A percentile compares a stretch with the other conserved stretches of the same genome.
Evolutionary conservation across 2,329 filamentous ascomycete genomes (phyloP).

Genomic region (Pseudogymnoascus sp.): DNA sequence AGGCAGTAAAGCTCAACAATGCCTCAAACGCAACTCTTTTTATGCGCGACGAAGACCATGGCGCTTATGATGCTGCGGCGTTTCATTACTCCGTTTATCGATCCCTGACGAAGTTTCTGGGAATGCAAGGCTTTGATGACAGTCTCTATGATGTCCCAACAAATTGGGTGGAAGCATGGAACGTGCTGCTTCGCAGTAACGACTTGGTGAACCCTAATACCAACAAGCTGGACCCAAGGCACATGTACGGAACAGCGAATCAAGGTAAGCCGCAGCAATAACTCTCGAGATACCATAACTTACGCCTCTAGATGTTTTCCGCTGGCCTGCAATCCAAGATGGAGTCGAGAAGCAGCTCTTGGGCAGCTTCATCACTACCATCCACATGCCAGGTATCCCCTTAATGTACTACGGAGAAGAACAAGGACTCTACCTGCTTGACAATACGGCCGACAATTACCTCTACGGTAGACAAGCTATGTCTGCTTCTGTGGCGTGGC

Average conservation of each 20-base stretch:
- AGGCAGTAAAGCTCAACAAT: constrained; percentile 11
- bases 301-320: constrained; percentile 49
- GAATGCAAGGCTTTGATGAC: constrained; percentile 39
- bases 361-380: constrained; percentile 51
- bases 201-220: constrained; percentile 55
- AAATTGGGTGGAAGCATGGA: constrained; percentile 47
- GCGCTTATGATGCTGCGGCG: constrained; percentile 51
- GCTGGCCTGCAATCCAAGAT: constrained; percentile 52
- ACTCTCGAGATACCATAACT: constrained; percentile 49
- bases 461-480: constrained; percentile 58
- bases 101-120: constrained; percentile 55
- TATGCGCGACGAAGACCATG: constrained; percentile 43
- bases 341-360: constrained; percentile 51
- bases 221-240: constrained; percentile 54
- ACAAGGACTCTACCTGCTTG: constrained; percentile 56
- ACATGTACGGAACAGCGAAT: constrained; percentile 58
- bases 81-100: constrained; percentile 59
- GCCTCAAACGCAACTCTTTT: constrained; percentile 11
- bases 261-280: constrained; percentile 23
- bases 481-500: constrained; percentile 54
- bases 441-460: constrained; percentile 57
- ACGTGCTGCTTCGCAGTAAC: constrained; percentile 48
- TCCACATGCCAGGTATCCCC: constrained; percentile 55
- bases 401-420: constrained; percentile 59
- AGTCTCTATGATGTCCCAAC: constrained; percentile 37